Percentiles rank a stretch among this genome's conserved stretches.
These are phyloP conservation scores for Phtheirospermum japonicum DNA, from an alignment of 257 asterid species.

Conservation along the genomic window DNA sequence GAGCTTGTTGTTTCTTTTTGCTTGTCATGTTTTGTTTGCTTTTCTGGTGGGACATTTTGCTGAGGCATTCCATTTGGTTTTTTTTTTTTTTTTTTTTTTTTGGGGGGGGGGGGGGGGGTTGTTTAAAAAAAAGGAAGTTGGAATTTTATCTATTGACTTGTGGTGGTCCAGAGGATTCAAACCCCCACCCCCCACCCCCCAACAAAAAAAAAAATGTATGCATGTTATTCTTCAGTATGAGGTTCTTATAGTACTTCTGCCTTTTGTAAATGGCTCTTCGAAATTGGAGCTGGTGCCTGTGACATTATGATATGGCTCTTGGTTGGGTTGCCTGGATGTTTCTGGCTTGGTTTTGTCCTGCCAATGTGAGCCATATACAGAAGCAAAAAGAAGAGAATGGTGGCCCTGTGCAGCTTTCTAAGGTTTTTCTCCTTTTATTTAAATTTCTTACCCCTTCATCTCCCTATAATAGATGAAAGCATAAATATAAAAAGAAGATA, in stretches of 20 bases:
- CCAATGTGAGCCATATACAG: conserved; percentile 80
- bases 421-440: conserved; percentile 43
- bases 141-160: neutral
- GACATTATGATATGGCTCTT: conserved; percentile 54
- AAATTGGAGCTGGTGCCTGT: conserved; percentile 97
- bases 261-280: conserved; percentile 84
- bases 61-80: neutral
- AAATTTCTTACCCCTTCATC: neutral
- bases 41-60: conserved; percentile 11
- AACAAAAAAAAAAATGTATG: too few species aligned
- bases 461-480: neutral
- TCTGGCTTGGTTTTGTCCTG: conserved; percentile 60
- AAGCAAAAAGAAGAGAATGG: conserved; percentile 73
- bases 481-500: neutral
- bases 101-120: too few species aligned
- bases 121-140: neutral
- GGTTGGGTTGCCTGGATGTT: conserved; percentile 61
- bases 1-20: conserved; percentile 29
- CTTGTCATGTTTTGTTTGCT: conserved; percentile 5
- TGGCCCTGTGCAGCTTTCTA: conserved; percentile 96
- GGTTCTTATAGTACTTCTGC: conserved; percentile 69
- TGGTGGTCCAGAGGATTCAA: neutral
- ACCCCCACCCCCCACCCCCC: too few species aligned
- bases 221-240: conserved; percentile 19
- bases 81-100: neutral